phyloP scores from a whole-genome alignment of 148 eudicot genomes.

The Dysphania ambrosioides region DNA sequence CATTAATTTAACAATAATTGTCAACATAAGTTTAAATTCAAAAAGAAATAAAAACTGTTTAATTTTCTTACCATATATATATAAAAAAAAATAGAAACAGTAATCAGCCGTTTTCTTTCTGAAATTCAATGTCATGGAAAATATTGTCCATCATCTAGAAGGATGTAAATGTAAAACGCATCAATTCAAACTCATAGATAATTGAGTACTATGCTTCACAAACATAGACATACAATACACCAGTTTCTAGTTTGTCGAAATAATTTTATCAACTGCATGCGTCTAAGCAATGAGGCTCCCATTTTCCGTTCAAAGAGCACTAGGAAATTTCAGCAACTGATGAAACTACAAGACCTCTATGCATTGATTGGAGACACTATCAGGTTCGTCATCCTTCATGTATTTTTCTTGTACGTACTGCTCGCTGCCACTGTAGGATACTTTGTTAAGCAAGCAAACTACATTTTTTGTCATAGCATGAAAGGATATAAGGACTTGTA shows the following conservation, averaged over 20 bases:
- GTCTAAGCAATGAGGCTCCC: background rate
- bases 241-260: background rate
- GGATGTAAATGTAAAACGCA: no score
- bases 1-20: no score
- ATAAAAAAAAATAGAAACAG: no score
- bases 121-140: no score
- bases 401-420: constrained; percentile 96
- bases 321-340: constrained; percentile 28
- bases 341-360: constrained; percentile 34
- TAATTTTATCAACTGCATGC: background rate
- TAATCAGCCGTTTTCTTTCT: no score
- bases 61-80: no score
- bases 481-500: background rate
- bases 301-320: background rate
- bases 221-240: background rate
- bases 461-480: background rate
- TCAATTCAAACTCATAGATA: background rate
- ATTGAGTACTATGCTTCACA: background rate
- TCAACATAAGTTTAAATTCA: no score
- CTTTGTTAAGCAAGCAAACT: constrained; percentile 47
- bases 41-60: no score
- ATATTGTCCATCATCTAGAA: no score
- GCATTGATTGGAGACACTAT: constrained; percentile 30
- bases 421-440: constrained; percentile 75
- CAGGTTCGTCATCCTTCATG: constrained; percentile 67